A percentile compares a stretch with the other conserved stretches of the same genome.
Evolutionary conservation across 108 stramenopile genomes (phyloP).

Genomic region (Skeletonema grethae): DNA sequence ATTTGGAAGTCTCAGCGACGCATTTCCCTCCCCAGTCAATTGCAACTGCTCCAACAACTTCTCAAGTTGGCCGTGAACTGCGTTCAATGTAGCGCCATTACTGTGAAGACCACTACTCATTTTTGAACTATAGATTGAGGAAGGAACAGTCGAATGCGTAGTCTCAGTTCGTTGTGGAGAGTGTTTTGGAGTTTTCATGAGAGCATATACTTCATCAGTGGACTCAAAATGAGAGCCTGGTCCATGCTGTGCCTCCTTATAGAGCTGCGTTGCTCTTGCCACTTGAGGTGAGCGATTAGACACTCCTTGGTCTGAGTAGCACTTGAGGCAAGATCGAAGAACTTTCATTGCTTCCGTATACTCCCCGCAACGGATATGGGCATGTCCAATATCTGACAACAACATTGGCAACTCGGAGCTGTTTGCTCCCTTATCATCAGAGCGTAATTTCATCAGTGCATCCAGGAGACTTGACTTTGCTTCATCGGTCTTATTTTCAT

Average conservation of each 20-base stretch:
- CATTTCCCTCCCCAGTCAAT: neutral
- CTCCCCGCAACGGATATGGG: constrained; percentile 25
- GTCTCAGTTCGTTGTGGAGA: constrained; percentile 4
- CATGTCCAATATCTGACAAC: constrained; percentile 31
- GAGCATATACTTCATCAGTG: neutral
- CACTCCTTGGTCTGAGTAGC: constrained; percentile 37
- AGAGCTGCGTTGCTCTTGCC: constrained; percentile 26
- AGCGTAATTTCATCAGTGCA: constrained; percentile 31
- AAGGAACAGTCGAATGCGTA: constrained; percentile 17
- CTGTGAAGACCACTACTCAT: neutral
- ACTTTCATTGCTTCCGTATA: constrained; percentile 29
- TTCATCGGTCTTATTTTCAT: constrained; percentile 22
- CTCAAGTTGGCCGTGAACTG: constrained; percentile 23
- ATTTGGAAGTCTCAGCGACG: too few species aligned
- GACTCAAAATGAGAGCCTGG: neutral
- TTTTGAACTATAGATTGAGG: neutral
- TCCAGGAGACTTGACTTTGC: constrained; percentile 30
- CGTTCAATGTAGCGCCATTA: constrained; percentile 1
- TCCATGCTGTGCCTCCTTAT: constrained; percentile 17
- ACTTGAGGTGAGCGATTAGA: constrained; percentile 28
- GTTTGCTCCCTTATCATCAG: constrained; percentile 11
- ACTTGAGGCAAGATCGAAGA: constrained; percentile 35
- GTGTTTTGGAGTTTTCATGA: neutral
- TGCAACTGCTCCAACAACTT: constrained; percentile 21
- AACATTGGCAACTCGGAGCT: constrained; percentile 20